Conservation (phyloP, 2,329 filamentous ascomycete species). For the Apiospora malaysiana region DNA sequence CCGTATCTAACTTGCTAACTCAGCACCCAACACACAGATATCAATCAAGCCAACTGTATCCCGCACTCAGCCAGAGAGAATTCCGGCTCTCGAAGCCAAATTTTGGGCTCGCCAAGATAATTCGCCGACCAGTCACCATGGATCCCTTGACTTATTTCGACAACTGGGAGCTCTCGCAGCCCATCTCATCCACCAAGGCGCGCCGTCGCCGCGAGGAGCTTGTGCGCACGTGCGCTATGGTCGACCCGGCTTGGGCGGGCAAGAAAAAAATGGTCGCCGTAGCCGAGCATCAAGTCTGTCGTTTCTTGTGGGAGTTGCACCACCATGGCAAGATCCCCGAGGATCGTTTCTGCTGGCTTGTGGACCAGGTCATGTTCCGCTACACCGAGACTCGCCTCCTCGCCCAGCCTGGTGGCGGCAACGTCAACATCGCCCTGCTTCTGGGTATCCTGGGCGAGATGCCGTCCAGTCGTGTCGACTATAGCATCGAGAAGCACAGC, state of each 20-base stretch:
- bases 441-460: background rate
- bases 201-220: background rate
- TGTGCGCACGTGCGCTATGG: background rate
- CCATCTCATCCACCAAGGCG: background rate
- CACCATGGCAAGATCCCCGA: background rate
- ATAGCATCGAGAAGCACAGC: background rate
- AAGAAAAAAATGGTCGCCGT: background rate
- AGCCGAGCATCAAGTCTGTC: background rate
- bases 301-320: conserved; percentile 1
- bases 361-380: background rate
- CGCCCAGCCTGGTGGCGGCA: no score
- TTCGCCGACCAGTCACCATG: background rate
- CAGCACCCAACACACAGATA: background rate
- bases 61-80: background rate
- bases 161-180: background rate
- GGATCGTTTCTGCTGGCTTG: background rate
- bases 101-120: background rate
- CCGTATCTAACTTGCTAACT: background rate
- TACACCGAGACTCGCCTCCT: background rate
- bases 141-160: background rate
- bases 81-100: background rate
- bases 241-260: background rate
- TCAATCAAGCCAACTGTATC: background rate
- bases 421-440: background rate
- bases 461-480: background rate